Evolutionary conservation across 768 basidiomycete genomes (phyloP).

Genomic region (Boletus sp.): DNA sequence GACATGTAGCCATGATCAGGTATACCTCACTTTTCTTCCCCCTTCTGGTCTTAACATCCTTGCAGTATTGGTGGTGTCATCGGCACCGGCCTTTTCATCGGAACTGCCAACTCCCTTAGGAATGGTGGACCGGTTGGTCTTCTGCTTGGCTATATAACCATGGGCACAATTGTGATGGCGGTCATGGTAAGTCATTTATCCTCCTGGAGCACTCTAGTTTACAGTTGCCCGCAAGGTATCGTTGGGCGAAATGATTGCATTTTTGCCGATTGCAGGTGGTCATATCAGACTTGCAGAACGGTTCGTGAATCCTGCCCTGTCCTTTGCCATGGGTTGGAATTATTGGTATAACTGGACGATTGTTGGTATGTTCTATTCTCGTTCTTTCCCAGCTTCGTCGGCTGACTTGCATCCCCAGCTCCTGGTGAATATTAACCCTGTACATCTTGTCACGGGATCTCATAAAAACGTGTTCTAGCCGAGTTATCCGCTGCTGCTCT

Average conservation of each 20-base stretch:
- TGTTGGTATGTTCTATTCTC: constrained; percentile 12
- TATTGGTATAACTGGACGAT: constrained; percentile 45
- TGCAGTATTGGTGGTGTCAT: constrained; percentile 59
- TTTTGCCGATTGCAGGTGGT: constrained; percentile 74
- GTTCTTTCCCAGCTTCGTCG: not conserved
- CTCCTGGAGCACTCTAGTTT: not conserved
- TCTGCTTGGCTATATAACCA: constrained; percentile 62
- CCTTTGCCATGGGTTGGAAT: constrained; percentile 55
- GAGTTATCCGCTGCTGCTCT: constrained; percentile 54
- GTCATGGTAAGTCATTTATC: constrained; percentile 55
- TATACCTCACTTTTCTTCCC: constrained; percentile 11
- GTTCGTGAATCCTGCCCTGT: constrained; percentile 75
- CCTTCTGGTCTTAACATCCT: not conserved
- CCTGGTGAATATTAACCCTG: constrained; percentile 18
- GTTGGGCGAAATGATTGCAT: constrained; percentile 62
- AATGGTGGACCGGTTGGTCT: constrained; percentile 74
- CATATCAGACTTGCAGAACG: constrained; percentile 82
- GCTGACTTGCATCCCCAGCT: constrained; percentile 14
- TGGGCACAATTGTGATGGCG: constrained; percentile 68
- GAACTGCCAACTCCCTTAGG: constrained; percentile 49
- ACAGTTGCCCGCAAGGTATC: constrained; percentile 44
- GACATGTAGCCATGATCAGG: constrained; percentile 86
- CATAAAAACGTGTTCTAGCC: constrained; percentile 18
- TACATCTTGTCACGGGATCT: not conserved
- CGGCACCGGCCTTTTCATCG: constrained; percentile 65